Percentiles rank a stretch among this genome's conserved stretches.
Evolutionary conservation across 2,329 filamentous ascomycete genomes (phyloP).

Genomic region (Phialophora tarda): DNA sequence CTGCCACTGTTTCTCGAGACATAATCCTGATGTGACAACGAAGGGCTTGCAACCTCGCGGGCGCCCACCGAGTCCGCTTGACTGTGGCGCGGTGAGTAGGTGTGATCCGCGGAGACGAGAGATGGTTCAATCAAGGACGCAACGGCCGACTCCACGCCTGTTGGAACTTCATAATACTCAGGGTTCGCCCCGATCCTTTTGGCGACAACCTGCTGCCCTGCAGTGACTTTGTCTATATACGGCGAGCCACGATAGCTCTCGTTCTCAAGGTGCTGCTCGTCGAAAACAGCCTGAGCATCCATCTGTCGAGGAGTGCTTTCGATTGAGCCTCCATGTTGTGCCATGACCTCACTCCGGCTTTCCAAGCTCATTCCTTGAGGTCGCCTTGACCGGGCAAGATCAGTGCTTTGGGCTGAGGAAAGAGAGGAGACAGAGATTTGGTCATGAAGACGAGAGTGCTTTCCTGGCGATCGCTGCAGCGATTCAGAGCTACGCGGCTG

Average conservation of each 20-base stretch:
- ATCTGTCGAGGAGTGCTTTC: constrained; percentile 33
- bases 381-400: constrained; percentile 57
- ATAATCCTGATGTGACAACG: constrained; percentile 36
- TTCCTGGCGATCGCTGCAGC: constrained; percentile 66
- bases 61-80: constrained; percentile 35
- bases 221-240: constrained; percentile 64
- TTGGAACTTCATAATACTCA: constrained; percentile 72
- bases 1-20: constrained; percentile 47
- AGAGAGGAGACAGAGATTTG: constrained; percentile 62
- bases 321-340: constrained; percentile 44
- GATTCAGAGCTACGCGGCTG: constrained; percentile 61
- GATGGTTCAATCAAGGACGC: constrained; percentile 89
- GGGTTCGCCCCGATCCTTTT: constrained; percentile 74
- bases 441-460: constrained; percentile 43
- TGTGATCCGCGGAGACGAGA: constrained; percentile 62
- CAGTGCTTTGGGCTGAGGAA: constrained; percentile 64
- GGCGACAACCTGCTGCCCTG: constrained; percentile 74
- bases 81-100: constrained; percentile 29
- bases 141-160: constrained; percentile 84
- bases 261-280: constrained; percentile 64
- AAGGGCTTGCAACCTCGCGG: constrained; percentile 42
- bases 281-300: constrained; percentile 53
- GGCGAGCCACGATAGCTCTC: constrained; percentile 59
- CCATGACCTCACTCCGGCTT: constrained; percentile 56
- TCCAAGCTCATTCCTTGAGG: constrained; percentile 61